Percentiles rank a stretch among this genome's conserved stretches.
phyloP scores from a whole-genome alignment of 1,139 yeast genomes.

The Blastobotrys raffinosifermentans region DNA sequence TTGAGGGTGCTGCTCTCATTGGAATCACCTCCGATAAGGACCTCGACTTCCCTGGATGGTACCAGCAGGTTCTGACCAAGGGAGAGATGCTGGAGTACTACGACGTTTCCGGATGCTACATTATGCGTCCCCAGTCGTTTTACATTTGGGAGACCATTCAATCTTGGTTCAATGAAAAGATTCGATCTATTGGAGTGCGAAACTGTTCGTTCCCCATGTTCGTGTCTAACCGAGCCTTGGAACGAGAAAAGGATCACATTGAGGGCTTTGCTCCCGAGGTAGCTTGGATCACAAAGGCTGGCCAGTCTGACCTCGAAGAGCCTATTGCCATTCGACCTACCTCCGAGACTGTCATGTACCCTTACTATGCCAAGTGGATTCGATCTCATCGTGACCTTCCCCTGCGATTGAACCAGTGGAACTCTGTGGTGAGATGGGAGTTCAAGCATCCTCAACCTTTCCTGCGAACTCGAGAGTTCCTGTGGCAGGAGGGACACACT shows the following conservation, averaged over 20 bases:
- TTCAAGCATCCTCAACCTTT: constrained; percentile 99
- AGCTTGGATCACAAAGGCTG: constrained; percentile 99
- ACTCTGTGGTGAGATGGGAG: constrained; percentile 99
- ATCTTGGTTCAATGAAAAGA: constrained; percentile 71
- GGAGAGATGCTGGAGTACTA: constrained; percentile 98
- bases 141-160: constrained; percentile 94
- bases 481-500: constrained; percentile 99
- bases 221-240: constrained; percentile 85
- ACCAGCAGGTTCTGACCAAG: constrained; percentile 84
- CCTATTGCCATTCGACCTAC: constrained; percentile 99
- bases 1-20: constrained; percentile 86
- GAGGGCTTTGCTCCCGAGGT: constrained; percentile 99
- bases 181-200: constrained; percentile 84
- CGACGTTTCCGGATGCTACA: constrained; percentile 98
- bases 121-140: constrained; percentile 93
- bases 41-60: constrained; percentile 94
- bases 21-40: constrained; percentile 95
- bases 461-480: constrained; percentile 95
- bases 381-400: constrained; percentile 98
- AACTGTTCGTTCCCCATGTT: constrained; percentile 99
- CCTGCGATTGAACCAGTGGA: constrained; percentile 95
- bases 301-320: constrained; percentile 88
- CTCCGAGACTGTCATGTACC: constrained; percentile 99
- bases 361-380: constrained; percentile 98
- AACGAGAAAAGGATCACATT: constrained; percentile 96